Evolutionary conservation across 441 rosid species (phyloP), one percentile per base, ranked within the genome.

Genomic region (Jatropha podagrica): DNA sequence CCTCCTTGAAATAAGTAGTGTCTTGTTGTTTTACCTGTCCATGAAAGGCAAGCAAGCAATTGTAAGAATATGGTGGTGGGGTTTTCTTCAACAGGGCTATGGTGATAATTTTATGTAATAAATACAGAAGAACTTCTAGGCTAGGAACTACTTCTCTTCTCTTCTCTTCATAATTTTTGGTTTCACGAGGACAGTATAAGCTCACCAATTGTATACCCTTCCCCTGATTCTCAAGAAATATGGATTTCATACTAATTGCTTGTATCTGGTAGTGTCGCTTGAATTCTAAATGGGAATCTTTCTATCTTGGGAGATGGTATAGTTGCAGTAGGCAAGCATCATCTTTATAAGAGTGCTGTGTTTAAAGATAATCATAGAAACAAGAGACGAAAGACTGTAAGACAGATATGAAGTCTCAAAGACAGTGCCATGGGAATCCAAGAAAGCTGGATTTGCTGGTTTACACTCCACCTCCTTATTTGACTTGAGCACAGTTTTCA

Each of bases 1-100:
- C 54, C 54, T 54, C 73, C 79, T 67, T 49, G 48, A 55, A 74
- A 74, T 71, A 82, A 82, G 68, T 20, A 74, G 27, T 58, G 56
- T 7, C 42, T 4, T 42, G 69, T 76, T 44, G 26, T 81, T 52
- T 41, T 62, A 38, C 44, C 66, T 65, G 54, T 49, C 13, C 27
- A 27, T 7, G 54, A 61, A 37, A 59, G 38, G 13, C 64, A 27
- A 2, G 18, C 15, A 42, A 69, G 54, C 52, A 27, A 56, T 54
- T 17, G 51, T 65, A 44, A n/a, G 61, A 64, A n/a, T 55, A 68
- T 7, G 58, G 38, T 26, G 4, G 69, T 38, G 15, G 26, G 15
- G 6, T 7, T 64, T 71, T 70, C 71, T 55, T 41, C 66, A 7
- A 26, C 32, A 64, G 69, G 77, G 65, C 9, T 55, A 15, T 58